Base-by-base conservation (phyloP, 352 stramenopile species). In the Pythium biforme region DNA sequence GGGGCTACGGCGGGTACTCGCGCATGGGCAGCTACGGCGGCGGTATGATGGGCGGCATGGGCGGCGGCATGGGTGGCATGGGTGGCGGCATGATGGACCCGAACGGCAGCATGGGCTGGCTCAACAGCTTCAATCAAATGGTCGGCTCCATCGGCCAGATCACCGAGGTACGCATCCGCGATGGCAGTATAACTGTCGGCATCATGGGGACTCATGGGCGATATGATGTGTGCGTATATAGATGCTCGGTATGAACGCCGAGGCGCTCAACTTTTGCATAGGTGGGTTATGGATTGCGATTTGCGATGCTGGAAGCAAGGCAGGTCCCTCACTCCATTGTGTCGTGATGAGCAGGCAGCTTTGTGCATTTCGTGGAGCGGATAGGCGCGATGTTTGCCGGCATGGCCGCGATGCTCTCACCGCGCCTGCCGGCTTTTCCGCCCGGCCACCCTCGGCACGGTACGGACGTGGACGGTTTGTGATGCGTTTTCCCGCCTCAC, bases 331-430 rank as follows among this genome's bases (percentile, higher is more conserved):
- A 34, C 31, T 11, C 31, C 10, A 5, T 5, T 34, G 5, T 10
- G 31, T 34, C 6, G 37, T 1, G 14, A 43, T 43, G 37, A 43
- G 37, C 37, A 86, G 79, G 77, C 6, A 92, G 81, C 55, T 94
- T 91, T 63, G 81, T 94, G 9, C 74, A 94, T 53, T 94, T 92
- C 57, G 55, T 92, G n/a, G 85, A 94, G 66, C 75, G 83, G 43
- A 91, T 92, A 76, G 81, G 77, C 55, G 79, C 74, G 45, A 89
- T 92, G 79, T 89, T 77, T 26, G 82, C 81, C 1, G 74, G 76
- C 22, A 81, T 89, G 45, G 81, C 83, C 7, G 68, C 79, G 23
- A 89, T 92, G 79, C 41, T 94, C 40, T 74, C 79, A 14, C 85
- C 85, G 29, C 71, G 79, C 10, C 81, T 76, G 11, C 65, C 76